These are phyloP conservation scores for Chrysoporthe deuterocubensis DNA, from an alignment of 2,329 filamentous ascomycete genomes.

Conservation along the genomic window DNA sequence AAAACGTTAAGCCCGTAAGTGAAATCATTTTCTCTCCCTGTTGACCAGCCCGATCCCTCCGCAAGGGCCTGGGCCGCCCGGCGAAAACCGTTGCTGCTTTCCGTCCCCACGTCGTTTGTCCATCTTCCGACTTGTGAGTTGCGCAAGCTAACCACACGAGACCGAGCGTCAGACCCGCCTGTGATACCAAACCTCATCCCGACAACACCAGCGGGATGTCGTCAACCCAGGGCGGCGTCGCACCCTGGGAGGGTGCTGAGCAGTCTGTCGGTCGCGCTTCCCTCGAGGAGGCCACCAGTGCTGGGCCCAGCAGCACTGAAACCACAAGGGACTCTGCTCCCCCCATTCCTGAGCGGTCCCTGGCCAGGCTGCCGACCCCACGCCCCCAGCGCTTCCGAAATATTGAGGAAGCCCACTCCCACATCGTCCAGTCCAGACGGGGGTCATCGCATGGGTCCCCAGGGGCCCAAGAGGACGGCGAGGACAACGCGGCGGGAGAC, in stretches of 20 bases:
- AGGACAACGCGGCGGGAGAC: background rate
- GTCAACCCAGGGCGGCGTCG: background rate
- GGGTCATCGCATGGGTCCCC: slow-evolving; percentile 18
- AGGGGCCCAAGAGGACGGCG: slow-evolving; percentile 8
- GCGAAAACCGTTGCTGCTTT: background rate
- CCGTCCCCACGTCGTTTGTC: background rate
- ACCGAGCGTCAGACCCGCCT: too few relatives aligned
- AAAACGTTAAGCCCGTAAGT: background rate
- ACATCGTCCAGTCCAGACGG: slow-evolving; percentile 38
- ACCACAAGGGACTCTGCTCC: background rate
- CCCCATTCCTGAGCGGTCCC: background rate
- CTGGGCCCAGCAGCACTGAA: background rate
- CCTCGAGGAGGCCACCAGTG: background rate
- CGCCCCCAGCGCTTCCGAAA: slow-evolving; percentile 43
- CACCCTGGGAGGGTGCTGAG: background rate
- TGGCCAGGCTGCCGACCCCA: slow-evolving; percentile 31
- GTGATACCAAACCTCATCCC: too few relatives aligned
- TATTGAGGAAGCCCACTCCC: slow-evolving; percentile 44
- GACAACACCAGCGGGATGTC: background rate
- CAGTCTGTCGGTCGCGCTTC: background rate
- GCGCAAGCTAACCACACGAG: too few relatives aligned
- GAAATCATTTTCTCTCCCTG: background rate
- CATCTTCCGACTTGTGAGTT: background rate
- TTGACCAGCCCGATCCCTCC: background rate
- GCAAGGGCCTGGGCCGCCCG: background rate